A percentile compares a stretch with the other conserved stretches of the same genome.
phyloP scores from a whole-genome alignment of 2,329 filamentous ascomycete genomes.

The Cytospora paraplurivora region DNA sequence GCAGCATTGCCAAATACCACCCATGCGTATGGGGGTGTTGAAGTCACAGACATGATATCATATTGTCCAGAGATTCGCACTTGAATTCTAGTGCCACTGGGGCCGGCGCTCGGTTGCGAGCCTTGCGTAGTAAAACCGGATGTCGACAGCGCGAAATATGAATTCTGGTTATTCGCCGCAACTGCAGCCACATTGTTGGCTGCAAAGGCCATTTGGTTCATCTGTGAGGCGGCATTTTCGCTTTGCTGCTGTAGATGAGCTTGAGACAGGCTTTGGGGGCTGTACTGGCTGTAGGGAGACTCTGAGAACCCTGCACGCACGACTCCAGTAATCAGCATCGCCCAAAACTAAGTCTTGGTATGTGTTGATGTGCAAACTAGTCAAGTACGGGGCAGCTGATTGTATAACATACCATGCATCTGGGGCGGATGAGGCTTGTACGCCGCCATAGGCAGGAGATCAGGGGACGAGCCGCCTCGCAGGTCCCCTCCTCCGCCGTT shows the following conservation, averaged over 20 bases:
- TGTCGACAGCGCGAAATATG: constrained; percentile 63
- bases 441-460: constrained; percentile 75
- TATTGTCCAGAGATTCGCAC: constrained; percentile 76
- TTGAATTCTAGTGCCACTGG: constrained; percentile 68
- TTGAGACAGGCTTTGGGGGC: constrained; percentile 45
- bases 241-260: constrained; percentile 41
- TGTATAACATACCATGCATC: constrained; percentile 72
- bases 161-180: constrained; percentile 38
- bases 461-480: constrained; percentile 58
- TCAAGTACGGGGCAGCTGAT: constrained; percentile 1
- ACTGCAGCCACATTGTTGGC: constrained; percentile 61
- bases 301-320: constrained; percentile 43
- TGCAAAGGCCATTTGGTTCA: constrained; percentile 59
- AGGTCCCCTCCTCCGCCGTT: constrained; percentile 51
- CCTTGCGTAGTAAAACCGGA: constrained; percentile 61
- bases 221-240: constrained; percentile 53
- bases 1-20: constrained; percentile 69
- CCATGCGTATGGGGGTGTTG: constrained; percentile 58
- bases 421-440: constrained; percentile 78
- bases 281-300: constrained; percentile 55
- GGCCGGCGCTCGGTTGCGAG: constrained; percentile 69
- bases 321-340: constrained; percentile 5
- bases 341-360: neutral
- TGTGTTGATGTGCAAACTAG: too few species aligned
- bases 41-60: constrained; percentile 64